phyloP scores from a whole-genome alignment of 495 filamentous ascomycete species.

The Penicillium ochrochloron region DNA sequence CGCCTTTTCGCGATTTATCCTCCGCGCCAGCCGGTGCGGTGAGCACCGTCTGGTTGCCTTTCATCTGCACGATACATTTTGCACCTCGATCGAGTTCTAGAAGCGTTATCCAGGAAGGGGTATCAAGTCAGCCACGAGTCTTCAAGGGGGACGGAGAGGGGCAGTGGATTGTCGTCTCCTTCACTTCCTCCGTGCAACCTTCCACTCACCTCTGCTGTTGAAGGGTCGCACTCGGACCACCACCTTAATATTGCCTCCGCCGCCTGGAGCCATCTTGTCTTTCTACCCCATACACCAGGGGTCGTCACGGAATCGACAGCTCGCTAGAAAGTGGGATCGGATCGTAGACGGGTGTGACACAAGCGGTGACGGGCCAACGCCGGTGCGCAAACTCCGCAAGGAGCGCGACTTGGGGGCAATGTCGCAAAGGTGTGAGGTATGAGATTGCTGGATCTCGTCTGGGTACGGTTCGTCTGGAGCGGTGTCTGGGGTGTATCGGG shows the following conservation, averaged over 20 bases:
- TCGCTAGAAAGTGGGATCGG: conserved; percentile 13
- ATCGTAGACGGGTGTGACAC: conserved; percentile 20
- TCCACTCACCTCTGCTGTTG: conserved; percentile 80
- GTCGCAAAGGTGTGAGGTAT: conserved; percentile 20
- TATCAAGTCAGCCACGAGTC: neutral
- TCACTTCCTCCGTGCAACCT: conserved; percentile 8
- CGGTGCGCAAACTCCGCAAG: conserved; percentile 46
- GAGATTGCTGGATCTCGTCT: conserved; percentile 8
- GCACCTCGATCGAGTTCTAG: conserved; percentile 84
- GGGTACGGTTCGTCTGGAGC: conserved; percentile 18
- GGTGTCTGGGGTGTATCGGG: conserved; percentile 23
- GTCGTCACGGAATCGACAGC: conserved; percentile 21
- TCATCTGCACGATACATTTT: conserved; percentile 99
- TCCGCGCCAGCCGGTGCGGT: conserved; percentile 71
- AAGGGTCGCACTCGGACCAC: conserved; percentile 95
- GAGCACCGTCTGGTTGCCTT: conserved; percentile 86
- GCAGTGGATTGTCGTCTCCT: neutral
- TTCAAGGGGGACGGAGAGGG: neutral
- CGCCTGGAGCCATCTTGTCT: conserved; percentile 70
- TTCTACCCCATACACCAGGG: conserved; percentile 45
- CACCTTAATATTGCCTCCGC: conserved; percentile 99
- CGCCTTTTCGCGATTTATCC: conserved; percentile 59
- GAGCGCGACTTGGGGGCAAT: conserved; percentile 39
- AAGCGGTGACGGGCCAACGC: conserved; percentile 35
- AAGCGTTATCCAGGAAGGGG: neutral